Evolutionary conservation across 768 basidiomycete species (phyloP).

Genomic region (Termitomyces sp.): DNA sequence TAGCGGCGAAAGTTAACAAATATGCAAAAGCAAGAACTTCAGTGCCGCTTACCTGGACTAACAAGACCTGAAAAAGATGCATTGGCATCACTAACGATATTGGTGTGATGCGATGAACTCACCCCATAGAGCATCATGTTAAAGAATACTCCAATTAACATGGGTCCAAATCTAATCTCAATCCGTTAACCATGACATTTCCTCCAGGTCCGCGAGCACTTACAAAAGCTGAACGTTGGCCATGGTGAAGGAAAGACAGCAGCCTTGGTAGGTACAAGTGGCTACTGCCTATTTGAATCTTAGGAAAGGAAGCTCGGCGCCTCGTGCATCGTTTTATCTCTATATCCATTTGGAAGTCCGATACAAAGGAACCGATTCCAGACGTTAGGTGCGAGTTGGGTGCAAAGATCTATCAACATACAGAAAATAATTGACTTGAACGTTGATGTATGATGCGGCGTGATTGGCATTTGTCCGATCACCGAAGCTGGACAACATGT

Average conservation of each 20-base stretch:
- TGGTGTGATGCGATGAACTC: neutral
- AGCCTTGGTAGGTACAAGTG: neutral
- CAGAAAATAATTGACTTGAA: no score
- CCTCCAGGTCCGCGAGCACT: neutral
- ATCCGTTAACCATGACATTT: neutral
- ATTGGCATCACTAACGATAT: neutral
- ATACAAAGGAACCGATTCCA: neutral
- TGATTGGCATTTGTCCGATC: no score
- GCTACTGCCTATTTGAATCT: neutral
- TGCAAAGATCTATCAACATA: no score
- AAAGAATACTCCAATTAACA: slow-evolving; percentile 29
- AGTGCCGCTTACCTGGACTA: neutral
- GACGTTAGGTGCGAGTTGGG: no score
- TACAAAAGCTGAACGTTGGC: slow-evolving; percentile 16
- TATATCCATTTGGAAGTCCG: neutral
- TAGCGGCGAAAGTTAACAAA: neutral
- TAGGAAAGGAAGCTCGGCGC: neutral
- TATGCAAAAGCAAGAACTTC: neutral
- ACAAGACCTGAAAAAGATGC: neutral
- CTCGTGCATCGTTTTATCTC: neutral
- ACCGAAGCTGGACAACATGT: no score
- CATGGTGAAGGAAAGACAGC: slow-evolving; percentile 8
- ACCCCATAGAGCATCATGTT: slow-evolving; percentile 28
- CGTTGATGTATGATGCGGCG: no score
- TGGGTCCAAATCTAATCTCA: slow-evolving; percentile 21